Evolutionary conservation across 2,329 filamentous ascomycete genomes (phyloP), one percentile per base, ranked within the genome.

Genomic region (Cryphonectria nitschkei): DNA sequence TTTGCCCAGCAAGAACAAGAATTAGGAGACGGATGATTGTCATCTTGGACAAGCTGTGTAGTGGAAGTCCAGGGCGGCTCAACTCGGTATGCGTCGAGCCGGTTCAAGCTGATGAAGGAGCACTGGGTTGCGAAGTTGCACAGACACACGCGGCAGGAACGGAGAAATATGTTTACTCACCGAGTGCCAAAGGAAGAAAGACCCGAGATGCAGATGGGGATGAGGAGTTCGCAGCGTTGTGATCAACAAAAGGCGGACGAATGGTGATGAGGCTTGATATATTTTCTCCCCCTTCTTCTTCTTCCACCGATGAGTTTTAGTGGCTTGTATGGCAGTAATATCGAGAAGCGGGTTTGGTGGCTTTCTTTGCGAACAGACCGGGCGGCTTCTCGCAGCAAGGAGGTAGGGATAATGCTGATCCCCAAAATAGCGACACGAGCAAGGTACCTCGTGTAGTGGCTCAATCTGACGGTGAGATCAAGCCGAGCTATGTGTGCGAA

Each of bases 371-470:
- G n/a, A 50, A n/a, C 46, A 8, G 46, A 29, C 16, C 41, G 37
- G 61, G 61, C 39, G 61, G 61, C 61, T 39, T 39, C 37, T 43
- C n/a, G 61, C 61, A 43, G 46, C 46, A 50, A n/a, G 11, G 14
- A 46, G 22, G 39, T 64, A 39, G 46, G 61, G 39, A 41, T 46
- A n/a, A 29, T 29, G 39, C 61, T 8, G 32, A 50, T 32, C 26
- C 61, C 61, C 39, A 39, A 64, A 46, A 64, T 19, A 64, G 61
- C n/a, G 46, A 50, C 46, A 50, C 46, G 22, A 50, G 46, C 46
- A 50, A n/a, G 46, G 46, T 50, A n/a, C n/a, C n/a, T n/a, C 13
- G 11, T n/a, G n/a, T 22, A 29, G 11, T 64, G 37, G 22, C 61
- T 39, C 61, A 29, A 43, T 29, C 19, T 29, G 37, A 64, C 39